phyloP scores from a whole-genome alignment of 1,284 basidiomycete species.

The Inonotus obliquus region DNA sequence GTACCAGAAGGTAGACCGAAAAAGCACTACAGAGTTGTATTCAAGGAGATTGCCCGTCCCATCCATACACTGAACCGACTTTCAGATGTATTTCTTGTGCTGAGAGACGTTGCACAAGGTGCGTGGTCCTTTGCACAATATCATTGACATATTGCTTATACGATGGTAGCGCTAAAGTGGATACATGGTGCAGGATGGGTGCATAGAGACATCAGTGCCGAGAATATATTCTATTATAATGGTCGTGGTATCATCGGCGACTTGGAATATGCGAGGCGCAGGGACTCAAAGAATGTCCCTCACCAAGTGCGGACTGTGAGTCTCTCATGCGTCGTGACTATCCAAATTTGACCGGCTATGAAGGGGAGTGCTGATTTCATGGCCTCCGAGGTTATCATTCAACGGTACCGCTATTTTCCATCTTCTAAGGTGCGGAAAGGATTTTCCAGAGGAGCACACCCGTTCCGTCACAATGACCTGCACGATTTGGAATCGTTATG shows the following conservation, averaged over 20 bases:
- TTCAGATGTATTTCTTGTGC: neutral
- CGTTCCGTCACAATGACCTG: neutral
- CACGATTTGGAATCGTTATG: neutral
- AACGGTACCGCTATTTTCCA: neutral
- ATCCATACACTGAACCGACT: neutral
- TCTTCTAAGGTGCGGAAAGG: too few species aligned
- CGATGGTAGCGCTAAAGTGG: neutral
- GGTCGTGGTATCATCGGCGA: neutral
- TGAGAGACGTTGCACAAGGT: neutral
- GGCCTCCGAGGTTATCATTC: neutral
- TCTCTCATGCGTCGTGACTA: neutral
- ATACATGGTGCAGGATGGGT: conserved; percentile 3
- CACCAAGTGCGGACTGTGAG: neutral
- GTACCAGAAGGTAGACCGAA: neutral
- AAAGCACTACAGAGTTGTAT: neutral
- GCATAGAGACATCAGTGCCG: conserved; percentile 2
- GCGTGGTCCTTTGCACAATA: neutral
- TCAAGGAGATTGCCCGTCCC: neutral
- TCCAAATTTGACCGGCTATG: neutral
- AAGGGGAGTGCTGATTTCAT: neutral
- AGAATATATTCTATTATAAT: neutral
- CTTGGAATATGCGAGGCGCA: conserved; percentile 3
- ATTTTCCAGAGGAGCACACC: too few species aligned
- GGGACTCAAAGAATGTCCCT: neutral
- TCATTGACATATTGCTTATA: neutral